Evolutionary conservation across 1,284 basidiomycete species (phyloP), one percentile per base, ranked within the genome.

Genomic region (Kwoniella shivajii): DNA sequence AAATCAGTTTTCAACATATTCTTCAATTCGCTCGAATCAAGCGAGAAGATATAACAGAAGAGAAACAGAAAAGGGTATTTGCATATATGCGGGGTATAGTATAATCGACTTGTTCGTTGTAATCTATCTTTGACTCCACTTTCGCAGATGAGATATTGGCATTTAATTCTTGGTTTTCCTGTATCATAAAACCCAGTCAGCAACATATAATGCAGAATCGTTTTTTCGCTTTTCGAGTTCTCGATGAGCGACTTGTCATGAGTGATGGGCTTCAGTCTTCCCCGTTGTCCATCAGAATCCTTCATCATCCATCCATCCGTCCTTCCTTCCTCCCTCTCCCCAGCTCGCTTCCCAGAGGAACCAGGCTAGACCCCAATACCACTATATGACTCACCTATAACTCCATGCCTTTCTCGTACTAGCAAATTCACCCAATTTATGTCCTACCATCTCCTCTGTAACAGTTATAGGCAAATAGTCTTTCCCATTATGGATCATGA

Each of bases 371-470:
- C 11, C 5, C 7, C 38, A 13, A 41, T 30, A 20, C 10, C 7
- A 18, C n/a, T 3, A n/a, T 18, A 11, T 16, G 0, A 70, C 77
- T 46, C 51, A 78, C 77, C 74, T 64, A 68, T 78, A 79, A 48
- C 62, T 68, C 71, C 83, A 84, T 51, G 76, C 79, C 69, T 83
- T 83, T 78, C 90, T 86, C 39, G 93, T 97, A 59, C 88, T 84
- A 18, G 92, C 83, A 78, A 98, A 98, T 81, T 98, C 94, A 50
- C 95, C 95, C 54, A 99, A 79, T 78, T 99, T 98, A 77, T 98
- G 93, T 0, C 95, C 95, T 2, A 99, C 92, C 94, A 98, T 98
- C 75, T 98, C 94, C 76, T 95, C 92, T 13, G 90, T 92, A 57
- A 99, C 83, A 33, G 83, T 80, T 33, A 99, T 87, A 0, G 93